These are phyloP conservation scores for Chlamydomonas schloesseri DNA, from an alignment of 139 green algal species.

Conservation along the genomic window DNA sequence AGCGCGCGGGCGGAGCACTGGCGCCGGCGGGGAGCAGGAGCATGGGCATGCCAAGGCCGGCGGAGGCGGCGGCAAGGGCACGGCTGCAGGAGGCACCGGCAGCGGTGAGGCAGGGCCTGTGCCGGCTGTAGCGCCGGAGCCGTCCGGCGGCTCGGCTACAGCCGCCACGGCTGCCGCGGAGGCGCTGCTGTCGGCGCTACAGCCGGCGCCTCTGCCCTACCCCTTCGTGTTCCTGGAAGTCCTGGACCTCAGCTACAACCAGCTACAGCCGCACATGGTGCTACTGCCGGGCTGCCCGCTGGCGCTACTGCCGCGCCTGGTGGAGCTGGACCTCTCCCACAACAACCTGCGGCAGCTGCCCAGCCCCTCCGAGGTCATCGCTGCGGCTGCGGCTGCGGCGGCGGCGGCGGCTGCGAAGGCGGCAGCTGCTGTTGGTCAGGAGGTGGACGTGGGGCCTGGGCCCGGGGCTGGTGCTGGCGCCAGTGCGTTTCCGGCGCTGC, in stretches of 20 bases:
- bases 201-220: background rate
- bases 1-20: no score
- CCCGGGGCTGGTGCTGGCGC: background rate
- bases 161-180: background rate
- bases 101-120: no score
- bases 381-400: conserved; percentile 3
- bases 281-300: conserved; percentile 27
- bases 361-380: background rate
- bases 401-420: background rate
- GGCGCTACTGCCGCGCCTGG: conserved; percentile 28
- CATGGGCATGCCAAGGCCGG: no score
- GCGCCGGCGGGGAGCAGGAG: no score
- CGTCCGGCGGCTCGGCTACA: background rate
- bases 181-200: background rate
- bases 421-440: background rate
- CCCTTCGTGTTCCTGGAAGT: conserved; percentile 32
- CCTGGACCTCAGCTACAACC: conserved; percentile 60
- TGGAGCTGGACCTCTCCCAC: conserved; percentile 52
- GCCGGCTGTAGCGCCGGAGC: background rate
- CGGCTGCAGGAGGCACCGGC: background rate
- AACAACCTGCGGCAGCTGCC: conserved; percentile 40
- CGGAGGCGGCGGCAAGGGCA: background rate
- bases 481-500: conserved; percentile 13
- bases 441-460: no score
- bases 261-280: conserved; percentile 17